phyloP scores from a whole-genome alignment of 345 rosid species.

The Physaria fendleri region DNA sequence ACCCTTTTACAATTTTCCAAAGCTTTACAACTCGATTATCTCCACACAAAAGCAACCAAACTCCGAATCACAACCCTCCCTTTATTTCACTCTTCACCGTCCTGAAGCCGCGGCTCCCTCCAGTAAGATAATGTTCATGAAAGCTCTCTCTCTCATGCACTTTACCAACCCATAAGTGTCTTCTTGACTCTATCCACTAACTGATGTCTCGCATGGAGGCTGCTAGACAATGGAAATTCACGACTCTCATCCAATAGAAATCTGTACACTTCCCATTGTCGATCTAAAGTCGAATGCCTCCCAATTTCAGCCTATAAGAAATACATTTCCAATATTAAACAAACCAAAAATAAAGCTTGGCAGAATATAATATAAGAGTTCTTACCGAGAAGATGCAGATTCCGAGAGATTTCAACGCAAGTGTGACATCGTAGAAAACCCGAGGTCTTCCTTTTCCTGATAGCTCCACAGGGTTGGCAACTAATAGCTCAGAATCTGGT shows the following conservation, averaged over 20 bases:
- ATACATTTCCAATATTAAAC: not conserved
- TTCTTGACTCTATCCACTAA: slow-evolving; percentile 54
- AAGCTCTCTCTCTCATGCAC: not conserved
- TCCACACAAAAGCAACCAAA: slow-evolving; percentile 10
- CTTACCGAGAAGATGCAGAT: slow-evolving; percentile 67
- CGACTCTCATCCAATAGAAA: slow-evolving; percentile 58
- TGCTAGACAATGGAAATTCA: slow-evolving; percentile 48
- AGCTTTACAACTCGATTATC: slow-evolving; percentile 10
- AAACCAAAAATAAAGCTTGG: not conserved
- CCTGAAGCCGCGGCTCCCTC: not conserved
- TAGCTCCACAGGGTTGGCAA: slow-evolving; percentile 71
- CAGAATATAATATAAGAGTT: not conserved
- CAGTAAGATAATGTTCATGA: not conserved
- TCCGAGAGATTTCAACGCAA: slow-evolving; percentile 52
- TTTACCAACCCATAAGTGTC: slow-evolving; percentile 70
- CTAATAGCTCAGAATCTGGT: slow-evolving; percentile 63
- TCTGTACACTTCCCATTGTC: slow-evolving; percentile 80
- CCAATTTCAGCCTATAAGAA: slow-evolving; percentile 59
- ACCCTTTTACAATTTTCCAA: slow-evolving; percentile 4
- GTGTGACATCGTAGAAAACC: slow-evolving; percentile 64
- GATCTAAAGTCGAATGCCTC: slow-evolving; percentile 43
- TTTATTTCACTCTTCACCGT: not conserved
- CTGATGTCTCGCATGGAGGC: slow-evolving; percentile 40
- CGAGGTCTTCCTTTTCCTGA: slow-evolving; percentile 77
- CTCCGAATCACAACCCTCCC: not conserved